Evolutionary conservation across 2,329 filamentous ascomycete genomes (phyloP).

Genomic region (Colletotrichum sp.): DNA sequence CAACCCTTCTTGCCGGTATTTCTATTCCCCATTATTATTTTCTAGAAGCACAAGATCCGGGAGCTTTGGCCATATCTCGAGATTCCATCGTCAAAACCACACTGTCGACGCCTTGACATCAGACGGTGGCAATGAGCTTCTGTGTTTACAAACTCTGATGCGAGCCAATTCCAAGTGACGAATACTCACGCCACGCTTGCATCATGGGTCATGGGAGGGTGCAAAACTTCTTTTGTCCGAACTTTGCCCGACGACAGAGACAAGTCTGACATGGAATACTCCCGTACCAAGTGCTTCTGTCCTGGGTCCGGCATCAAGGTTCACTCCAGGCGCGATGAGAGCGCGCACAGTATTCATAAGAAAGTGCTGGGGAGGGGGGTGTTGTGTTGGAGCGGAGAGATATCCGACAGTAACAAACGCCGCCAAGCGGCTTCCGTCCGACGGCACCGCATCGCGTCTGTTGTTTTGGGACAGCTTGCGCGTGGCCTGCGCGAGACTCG

Average conservation of each 20-base stretch:
- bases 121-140: conserved; percentile 1
- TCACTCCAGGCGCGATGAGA: not conserved
- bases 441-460: not conserved
- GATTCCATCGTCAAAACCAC: not conserved
- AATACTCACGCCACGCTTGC: conserved; percentile 21
- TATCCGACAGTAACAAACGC: conserved; percentile 16
- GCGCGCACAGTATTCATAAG: not conserved
- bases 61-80: conserved; percentile 23
- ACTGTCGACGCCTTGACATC: not conserved
- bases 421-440: conserved; percentile 14
- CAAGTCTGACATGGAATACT: not conserved
- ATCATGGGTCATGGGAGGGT: conserved; percentile 16
- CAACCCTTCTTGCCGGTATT: conserved; percentile 24
- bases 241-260: conserved; percentile 12
- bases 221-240: conserved; percentile 15
- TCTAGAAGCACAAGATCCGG: conserved; percentile 22
- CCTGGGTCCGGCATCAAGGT: conserved; percentile 20
- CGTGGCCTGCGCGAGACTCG: not conserved
- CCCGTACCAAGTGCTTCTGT: not conserved
- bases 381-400: conserved; percentile 10
- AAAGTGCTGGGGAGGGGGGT: not conserved
- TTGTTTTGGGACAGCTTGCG: not conserved
- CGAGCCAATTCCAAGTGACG: conserved; percentile 4
- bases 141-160: not conserved
- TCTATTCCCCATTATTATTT: conserved; percentile 22